These are phyloP conservation scores for Colletotrichum gloeosporioides DNA, from an alignment of 2,329 filamentous ascomycete genomes.

Conservation along the genomic window DNA sequence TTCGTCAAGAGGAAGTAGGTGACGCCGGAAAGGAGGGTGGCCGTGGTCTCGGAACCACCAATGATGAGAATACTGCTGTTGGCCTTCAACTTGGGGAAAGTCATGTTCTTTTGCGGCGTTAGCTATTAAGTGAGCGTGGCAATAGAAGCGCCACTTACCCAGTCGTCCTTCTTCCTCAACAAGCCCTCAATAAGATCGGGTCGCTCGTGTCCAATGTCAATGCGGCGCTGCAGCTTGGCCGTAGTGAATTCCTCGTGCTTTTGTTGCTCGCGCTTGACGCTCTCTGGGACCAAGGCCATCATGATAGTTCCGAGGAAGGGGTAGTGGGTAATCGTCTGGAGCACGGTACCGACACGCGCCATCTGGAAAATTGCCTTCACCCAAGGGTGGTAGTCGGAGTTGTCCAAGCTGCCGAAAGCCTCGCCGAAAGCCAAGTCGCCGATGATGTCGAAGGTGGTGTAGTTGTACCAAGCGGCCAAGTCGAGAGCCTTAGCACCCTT, in stretches of 20 bases:
- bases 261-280: neutral
- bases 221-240: constrained; percentile 17
- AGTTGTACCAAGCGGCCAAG: constrained; percentile 32
- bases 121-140: neutral
- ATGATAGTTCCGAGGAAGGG: constrained; percentile 9
- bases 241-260: neutral
- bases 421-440: constrained; percentile 34
- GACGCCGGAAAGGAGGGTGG: constrained; percentile 32
- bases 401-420: constrained; percentile 30
- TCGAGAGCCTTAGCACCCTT: constrained; percentile 22
- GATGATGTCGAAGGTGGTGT: constrained; percentile 34
- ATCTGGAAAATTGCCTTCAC: constrained; percentile 28
- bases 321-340: constrained; percentile 9
- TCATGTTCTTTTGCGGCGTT: neutral
- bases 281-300: constrained; percentile 11
- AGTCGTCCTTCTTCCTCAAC: constrained; percentile 22
- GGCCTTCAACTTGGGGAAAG: constrained; percentile 15
- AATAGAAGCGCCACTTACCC: neutral
- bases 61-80: constrained; percentile 29
- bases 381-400: constrained; percentile 29
- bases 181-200: constrained; percentile 27
- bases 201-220: constrained; percentile 16
- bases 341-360: constrained; percentile 13
- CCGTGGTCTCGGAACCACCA: constrained; percentile 39
- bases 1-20: constrained; percentile 34